phyloP scores from a whole-genome alignment of 73 alveolate species.

The Paramecium primaurelia region DNA sequence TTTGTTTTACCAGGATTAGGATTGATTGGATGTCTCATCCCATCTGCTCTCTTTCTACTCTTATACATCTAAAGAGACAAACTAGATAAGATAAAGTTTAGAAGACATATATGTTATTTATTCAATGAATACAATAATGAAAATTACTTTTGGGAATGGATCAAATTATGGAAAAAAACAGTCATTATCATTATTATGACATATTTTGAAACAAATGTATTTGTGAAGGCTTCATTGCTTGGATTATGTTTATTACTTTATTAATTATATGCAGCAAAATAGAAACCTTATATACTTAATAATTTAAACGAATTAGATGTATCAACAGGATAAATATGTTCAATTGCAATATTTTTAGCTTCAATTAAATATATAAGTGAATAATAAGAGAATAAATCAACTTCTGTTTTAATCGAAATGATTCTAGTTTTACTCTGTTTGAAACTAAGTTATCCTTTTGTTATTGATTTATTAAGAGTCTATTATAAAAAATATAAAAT shows the following conservation, averaged over 20 bases:
- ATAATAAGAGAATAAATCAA: not conserved
- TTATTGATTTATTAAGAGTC: not conserved
- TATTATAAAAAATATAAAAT: not conserved
- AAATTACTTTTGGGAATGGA: not conserved
- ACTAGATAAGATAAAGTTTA: not conserved
- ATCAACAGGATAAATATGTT: not conserved
- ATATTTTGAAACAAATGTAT: not conserved
- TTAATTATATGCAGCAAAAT: not conserved
- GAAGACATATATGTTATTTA: not conserved
- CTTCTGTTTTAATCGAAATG: not conserved
- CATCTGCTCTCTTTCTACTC: not conserved
- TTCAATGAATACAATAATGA: not conserved
- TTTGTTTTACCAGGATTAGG: not conserved
- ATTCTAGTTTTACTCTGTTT: not conserved
- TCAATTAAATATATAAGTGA: not conserved
- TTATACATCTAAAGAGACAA: not conserved
- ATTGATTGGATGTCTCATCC: not conserved
- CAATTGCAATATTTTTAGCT: not conserved
- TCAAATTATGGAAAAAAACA: not conserved
- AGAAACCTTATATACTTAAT: not conserved
- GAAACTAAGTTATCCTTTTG: not conserved
- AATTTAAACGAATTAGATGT: not conserved
- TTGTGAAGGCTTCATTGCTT: not conserved
- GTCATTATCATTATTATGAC: not conserved
- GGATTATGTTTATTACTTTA: not conserved